Base-by-base conservation (phyloP, 1,139 yeast species). In the Candida glucosophila region DNA sequence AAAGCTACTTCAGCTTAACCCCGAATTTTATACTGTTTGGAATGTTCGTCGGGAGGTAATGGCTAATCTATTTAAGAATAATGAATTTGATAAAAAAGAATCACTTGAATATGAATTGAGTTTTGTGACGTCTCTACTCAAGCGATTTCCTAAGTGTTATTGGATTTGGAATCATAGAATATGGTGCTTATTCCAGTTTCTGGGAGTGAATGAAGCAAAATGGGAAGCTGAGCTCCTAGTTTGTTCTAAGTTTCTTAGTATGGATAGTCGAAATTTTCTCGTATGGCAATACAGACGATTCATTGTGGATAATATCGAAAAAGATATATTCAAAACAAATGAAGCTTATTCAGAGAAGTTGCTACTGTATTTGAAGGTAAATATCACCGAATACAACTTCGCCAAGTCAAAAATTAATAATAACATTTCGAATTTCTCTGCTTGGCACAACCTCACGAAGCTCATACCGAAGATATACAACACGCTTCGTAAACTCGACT, bases 91-190 rank as follows among this genome's bases (percentile, higher is more conserved):
- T 6, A 32, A 36, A 7, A 58, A 53, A 32, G 46, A 49, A 6
- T 44, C 67, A 14, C 59, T 88, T 36, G 60, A 59, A 5, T 51
- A 58, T 3, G 98, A 90, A 39, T 58, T 90, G 26, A 43, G 55
- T 19, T 73, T 83, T 42, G 64, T 77, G 1, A 62, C 79, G 58
- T 51, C 53, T 1, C 67, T 75, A 37, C 55, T 90, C 41, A 71
- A 70, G 31, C 52, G 65, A 31, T 77, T 55, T 37, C 98, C 99
- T 2, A 90, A 90, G 48, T 82, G 88, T 19, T 90, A 90, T 48
- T 88, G 97, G 95, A 77, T 90, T 12, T 90, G 97, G 96, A 81
- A 79, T 43, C 97, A 90, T 49, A 65, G 99, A 17, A 56, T 71
- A 12, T 90, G 98, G 98, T 70, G 83, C 27, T 54, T 90, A 21